Evolutionary conservation across 2,329 filamentous ascomycete genomes (phyloP).

Genomic region (Botrytis elliptica): DNA sequence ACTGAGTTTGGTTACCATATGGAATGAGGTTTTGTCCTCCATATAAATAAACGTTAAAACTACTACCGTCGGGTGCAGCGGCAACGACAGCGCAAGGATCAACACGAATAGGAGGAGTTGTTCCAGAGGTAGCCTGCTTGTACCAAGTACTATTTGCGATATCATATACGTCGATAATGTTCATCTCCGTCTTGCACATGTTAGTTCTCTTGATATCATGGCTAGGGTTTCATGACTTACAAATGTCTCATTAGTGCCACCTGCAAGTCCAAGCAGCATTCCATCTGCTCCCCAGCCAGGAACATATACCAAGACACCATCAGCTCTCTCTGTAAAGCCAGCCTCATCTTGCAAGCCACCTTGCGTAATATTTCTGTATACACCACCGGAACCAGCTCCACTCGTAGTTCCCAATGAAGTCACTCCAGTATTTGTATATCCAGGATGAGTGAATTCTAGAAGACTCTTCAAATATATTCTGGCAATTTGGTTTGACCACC

Average conservation of each 20-base stretch:
- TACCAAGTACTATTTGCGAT: slow-evolving; percentile 71
- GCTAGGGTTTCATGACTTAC: slow-evolving; percentile 43
- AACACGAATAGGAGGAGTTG: slow-evolving; percentile 62
- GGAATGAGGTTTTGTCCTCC: slow-evolving; percentile 73
- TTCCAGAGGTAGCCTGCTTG: slow-evolving; percentile 67
- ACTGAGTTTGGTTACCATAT: slow-evolving; percentile 55
- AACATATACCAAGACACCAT: slow-evolving; percentile 70
- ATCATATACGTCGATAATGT: slow-evolving; percentile 74
- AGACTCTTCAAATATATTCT: slow-evolving; percentile 72
- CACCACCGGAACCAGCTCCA: slow-evolving; percentile 60
- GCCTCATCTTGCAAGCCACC: slow-evolving; percentile 64
- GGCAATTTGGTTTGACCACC: slow-evolving; percentile 64
- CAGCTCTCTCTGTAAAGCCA: slow-evolving; percentile 71
- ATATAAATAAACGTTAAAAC: slow-evolving; percentile 76
- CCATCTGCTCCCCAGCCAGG: slow-evolving; percentile 72
- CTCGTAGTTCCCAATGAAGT: slow-evolving; percentile 51
- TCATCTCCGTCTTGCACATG: slow-evolving; percentile 55
- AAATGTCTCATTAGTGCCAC: slow-evolving; percentile 68
- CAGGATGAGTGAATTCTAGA: slow-evolving; percentile 73
- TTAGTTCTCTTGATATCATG: slow-evolving; percentile 19
- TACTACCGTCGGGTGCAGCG: slow-evolving; percentile 68
- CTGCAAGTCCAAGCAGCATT: slow-evolving; percentile 69
- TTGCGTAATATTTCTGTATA: slow-evolving; percentile 72
- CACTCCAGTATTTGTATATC: slow-evolving; percentile 63
- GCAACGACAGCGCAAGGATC: slow-evolving; percentile 71